Conservation (phyloP, 1,139 yeast genomes). For the Groenewaldozyma auringiensis region DNA sequence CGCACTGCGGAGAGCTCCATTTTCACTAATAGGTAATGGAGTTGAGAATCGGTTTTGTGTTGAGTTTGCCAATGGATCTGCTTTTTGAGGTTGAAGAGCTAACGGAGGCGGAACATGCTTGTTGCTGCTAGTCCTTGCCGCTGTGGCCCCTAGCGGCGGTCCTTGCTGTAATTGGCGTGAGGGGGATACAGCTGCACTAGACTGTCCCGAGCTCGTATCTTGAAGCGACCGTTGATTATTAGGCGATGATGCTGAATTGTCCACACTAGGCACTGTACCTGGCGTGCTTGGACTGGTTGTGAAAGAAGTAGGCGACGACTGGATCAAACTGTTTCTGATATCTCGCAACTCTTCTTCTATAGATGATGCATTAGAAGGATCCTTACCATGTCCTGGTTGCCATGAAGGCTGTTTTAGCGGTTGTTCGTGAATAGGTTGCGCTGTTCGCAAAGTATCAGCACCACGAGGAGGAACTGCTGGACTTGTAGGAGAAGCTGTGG, state of each 20-base stretch:
- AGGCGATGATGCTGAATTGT: neutral
- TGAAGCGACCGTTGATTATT: neutral
- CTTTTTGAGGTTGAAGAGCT: neutral
- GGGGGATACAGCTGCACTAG: neutral
- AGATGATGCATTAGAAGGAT: neutral
- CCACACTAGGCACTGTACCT: neutral
- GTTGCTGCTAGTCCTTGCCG: neutral
- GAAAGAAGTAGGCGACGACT: neutral
- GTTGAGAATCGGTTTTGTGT: neutral
- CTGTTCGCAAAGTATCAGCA: neutral
- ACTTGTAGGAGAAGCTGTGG: neutral
- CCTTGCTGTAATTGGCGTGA: neutral
- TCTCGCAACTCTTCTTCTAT: conserved; percentile 3
- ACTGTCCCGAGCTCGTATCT: neutral
- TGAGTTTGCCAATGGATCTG: neutral
- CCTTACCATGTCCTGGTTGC: neutral
- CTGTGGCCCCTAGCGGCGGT: neutral
- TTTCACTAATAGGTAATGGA: neutral
- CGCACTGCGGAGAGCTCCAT: neutral
- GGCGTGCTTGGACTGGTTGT: neutral
- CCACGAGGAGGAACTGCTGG: neutral
- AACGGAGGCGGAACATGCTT: conserved; percentile 3
- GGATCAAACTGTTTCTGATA: conserved; percentile 1
- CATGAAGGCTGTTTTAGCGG: neutral
- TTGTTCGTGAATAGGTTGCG: neutral